Evolutionary conservation across 1,284 basidiomycete species (phyloP).

Genomic region (Ustilago vetiveriae): DNA sequence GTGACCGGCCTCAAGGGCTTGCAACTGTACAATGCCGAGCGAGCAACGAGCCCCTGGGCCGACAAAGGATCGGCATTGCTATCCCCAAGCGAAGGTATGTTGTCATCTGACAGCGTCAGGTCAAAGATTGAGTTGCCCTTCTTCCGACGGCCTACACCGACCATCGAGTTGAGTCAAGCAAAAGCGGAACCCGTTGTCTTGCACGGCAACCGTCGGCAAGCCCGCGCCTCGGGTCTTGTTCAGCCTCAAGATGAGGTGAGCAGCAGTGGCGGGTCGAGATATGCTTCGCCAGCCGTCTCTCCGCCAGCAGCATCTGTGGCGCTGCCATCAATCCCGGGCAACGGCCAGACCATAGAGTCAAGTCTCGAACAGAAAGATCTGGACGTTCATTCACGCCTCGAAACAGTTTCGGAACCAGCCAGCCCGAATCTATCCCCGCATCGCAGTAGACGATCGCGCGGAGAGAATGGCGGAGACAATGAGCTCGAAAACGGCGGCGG

Average conservation of each 20-base stretch:
- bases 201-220: slow-evolving; percentile 47
- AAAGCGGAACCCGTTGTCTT: slow-evolving; percentile 32
- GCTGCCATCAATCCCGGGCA: background rate
- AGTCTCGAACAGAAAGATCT: background rate
- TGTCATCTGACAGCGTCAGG: slow-evolving; percentile 2
- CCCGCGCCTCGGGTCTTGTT: slow-evolving; percentile 11
- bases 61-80: background rate
- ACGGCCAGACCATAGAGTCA: background rate
- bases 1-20: background rate
- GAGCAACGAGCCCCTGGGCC: background rate
- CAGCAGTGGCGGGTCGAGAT: background rate
- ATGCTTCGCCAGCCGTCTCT: slow-evolving; percentile 8
- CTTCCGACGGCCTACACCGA: slow-evolving; percentile 26
- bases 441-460: background rate
- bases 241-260: background rate
- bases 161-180: slow-evolving; percentile 34
- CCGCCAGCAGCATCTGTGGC: background rate
- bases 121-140: slow-evolving; percentile 21
- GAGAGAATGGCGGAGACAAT: background rate
- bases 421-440: slow-evolving; percentile 17
- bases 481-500: background rate
- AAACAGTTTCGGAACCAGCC: slow-evolving; percentile 15
- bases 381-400: background rate
- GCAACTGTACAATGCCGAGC: slow-evolving; percentile 6
- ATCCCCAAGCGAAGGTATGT: slow-evolving; percentile 4